Base-by-base conservation (phyloP, 192 early-diverging fungal species). In the Chytriomyces sp. region DNA sequence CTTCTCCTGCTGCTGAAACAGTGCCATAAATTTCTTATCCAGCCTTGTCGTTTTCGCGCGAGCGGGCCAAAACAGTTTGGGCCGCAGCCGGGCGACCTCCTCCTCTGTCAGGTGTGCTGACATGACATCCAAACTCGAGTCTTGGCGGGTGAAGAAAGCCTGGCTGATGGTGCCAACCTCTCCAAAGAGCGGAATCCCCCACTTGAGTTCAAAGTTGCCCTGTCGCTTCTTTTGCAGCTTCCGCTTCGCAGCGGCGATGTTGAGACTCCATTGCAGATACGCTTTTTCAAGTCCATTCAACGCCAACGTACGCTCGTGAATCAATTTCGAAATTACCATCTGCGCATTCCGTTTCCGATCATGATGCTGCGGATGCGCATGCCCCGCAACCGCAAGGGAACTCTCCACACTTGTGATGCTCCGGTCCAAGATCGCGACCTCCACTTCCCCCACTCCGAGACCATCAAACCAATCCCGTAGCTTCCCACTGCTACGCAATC, bases 391-490 rank as follows among this genome's bases (percentile, higher is more conserved):
- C 5, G 44, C 2, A 30, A 12, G 19, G 6, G 32, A 2, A n/a
- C 44, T 22, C 14, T 49, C 17, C 44, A 0, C 44, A 49, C 22
- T 49, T 14, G 44, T 49, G 14, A 75, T 52, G 37, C 70, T 71
- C n/a, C 68, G 39, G 64, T 86, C 81, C 55, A 87, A 62, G 12
- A 70, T 39, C 3, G 75, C 83, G n/a, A 52, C 66, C 39, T 83
- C 75, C 5, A 87, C 76, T 52, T 77, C 74, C 10, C 85, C 83
- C 56, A 87, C 54, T 14, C 69, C 77, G 22, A 87, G 63, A n/a
- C 33, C 40, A 5, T 72, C 71, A 52, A 85, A 85, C 75, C 80
- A 87, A 22, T 32, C 55, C 41, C 70, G 72, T 40, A 87, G 74
- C 33, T 75, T 78, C 5, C 64, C 56, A 38, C 84, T 80, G 39